phyloP scores from a whole-genome alignment of 2,329 filamentous ascomycete genomes.

The Hypoxylon sp. region DNA sequence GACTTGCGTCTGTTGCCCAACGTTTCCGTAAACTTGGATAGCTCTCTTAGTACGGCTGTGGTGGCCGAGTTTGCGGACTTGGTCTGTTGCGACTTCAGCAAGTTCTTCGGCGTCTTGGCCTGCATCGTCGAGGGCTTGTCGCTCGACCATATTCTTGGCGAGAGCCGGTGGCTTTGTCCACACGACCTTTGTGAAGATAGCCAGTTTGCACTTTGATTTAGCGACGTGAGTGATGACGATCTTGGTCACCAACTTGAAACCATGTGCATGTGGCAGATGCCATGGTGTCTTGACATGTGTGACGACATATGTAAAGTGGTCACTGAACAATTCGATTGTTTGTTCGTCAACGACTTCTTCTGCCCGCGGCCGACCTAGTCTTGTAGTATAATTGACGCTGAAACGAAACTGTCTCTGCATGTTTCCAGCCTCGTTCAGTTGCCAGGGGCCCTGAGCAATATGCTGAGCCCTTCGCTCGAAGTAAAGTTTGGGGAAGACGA shows the following conservation, averaged over 20 bases:
- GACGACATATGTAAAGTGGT: slow-evolving; percentile 79
- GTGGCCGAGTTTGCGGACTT: slow-evolving; percentile 80
- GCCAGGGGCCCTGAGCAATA: slow-evolving; percentile 91
- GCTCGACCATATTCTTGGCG: slow-evolving; percentile 73
- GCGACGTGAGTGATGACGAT: slow-evolving; percentile 94
- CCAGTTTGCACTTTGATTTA: slow-evolving; percentile 92
- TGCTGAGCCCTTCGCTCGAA: slow-evolving; percentile 83
- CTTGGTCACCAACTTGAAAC: slow-evolving; percentile 88
- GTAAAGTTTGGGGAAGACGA: slow-evolving; percentile 92
- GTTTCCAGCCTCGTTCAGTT: slow-evolving; percentile 75
- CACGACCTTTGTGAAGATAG: slow-evolving; percentile 88
- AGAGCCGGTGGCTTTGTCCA: slow-evolving; percentile 80
- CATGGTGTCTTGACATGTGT: slow-evolving; percentile 76
- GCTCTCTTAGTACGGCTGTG: slow-evolving; percentile 83
- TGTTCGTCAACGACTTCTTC: slow-evolving; percentile 84
- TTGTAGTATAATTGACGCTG: slow-evolving; percentile 76
- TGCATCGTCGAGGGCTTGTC: slow-evolving; percentile 82
- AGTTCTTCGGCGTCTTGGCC: slow-evolving; percentile 80
- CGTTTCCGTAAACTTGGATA: slow-evolving; percentile 82
- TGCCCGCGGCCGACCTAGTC: slow-evolving; percentile 73
- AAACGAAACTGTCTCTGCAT: slow-evolving; percentile 87
- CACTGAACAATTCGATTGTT: slow-evolving; percentile 85
- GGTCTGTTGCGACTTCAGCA: slow-evolving; percentile 81
- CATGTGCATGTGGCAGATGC: slow-evolving; percentile 86
- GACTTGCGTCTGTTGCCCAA: slow-evolving; percentile 77